Percentiles rank a stretch among this genome's conserved stretches.
These are phyloP conservation scores for Thermothielavioides terrestris DNA, from an alignment of 495 filamentous ascomycete genomes.

Conservation along the genomic window DNA sequence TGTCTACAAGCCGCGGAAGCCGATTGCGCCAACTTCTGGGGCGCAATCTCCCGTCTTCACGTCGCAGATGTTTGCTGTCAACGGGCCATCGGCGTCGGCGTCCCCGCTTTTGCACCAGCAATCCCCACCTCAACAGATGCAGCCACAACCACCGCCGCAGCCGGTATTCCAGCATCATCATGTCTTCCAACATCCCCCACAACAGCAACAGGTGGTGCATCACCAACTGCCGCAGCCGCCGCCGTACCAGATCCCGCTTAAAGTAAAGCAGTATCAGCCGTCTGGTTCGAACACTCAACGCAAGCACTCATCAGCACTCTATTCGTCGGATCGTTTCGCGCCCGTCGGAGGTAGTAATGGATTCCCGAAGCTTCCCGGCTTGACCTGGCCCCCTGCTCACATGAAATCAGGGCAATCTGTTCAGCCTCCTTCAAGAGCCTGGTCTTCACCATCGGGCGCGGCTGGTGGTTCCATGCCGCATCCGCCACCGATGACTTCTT, in stretches of 20 bases:
- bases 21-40: conserved; percentile 23
- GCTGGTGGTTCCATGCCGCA: conserved; percentile 11
- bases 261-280: conserved; percentile 18
- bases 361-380: conserved; percentile 32
- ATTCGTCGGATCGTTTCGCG: conserved; percentile 29
- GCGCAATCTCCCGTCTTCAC: conserved; percentile 23
- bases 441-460: conserved; percentile 19
- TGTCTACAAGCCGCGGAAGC: conserved; percentile 45
- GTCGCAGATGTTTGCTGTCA: conserved; percentile 34
- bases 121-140: conserved; percentile 8
- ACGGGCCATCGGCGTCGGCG: conserved; percentile 12
- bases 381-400: conserved; percentile 31
- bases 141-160: conserved; percentile 8
- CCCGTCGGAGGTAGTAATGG: conserved; percentile 34
- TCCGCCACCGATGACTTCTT: conserved; percentile 23
- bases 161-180: conserved; percentile 9
- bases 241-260: background rate
- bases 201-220: conserved; percentile 9
- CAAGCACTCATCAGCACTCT: conserved; percentile 16
- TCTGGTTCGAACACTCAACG: conserved; percentile 8
- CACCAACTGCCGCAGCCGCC: conserved; percentile 6
- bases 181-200: conserved; percentile 2
- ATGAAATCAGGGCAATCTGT: conserved; percentile 28
- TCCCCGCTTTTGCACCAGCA: conserved; percentile 10
- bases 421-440: conserved; percentile 25